These are phyloP conservation scores for Lycium ferocissimum DNA, from an alignment of 257 asterid genomes.

Conservation along the genomic window DNA sequence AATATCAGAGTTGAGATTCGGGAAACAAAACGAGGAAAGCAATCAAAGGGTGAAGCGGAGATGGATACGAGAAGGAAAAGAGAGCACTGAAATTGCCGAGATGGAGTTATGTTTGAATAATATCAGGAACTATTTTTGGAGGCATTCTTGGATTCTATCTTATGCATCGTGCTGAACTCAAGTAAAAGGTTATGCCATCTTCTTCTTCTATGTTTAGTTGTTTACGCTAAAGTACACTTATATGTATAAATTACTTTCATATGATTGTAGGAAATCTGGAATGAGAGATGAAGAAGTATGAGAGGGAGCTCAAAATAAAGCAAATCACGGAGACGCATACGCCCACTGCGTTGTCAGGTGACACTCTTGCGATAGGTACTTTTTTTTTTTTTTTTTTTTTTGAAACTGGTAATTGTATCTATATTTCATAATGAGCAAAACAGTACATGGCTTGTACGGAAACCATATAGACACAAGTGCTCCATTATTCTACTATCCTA, in stretches of 20 bases:
- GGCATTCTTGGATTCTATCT: constrained; percentile 75
- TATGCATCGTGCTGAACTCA: constrained; percentile 83
- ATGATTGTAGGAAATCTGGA: no score
- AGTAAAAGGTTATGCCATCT: constrained; percentile 59
- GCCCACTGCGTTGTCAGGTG: constrained; percentile 42
- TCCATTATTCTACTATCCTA: no score
- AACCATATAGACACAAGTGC: no score
- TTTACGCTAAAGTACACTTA: not conserved
- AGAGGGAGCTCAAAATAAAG: constrained; percentile 50
- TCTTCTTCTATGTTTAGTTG: not conserved
- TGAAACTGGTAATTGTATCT: no score
- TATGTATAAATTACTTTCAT: not conserved
- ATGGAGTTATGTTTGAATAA: constrained; percentile 51
- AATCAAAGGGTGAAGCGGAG: not conserved
- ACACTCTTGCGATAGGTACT: no score
- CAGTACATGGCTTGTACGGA: no score
- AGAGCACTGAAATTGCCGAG: constrained; percentile 53
- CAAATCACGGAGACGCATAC: constrained; percentile 45
- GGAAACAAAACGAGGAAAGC: no score
- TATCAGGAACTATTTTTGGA: constrained; percentile 62
- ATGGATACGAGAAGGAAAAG: not conserved
- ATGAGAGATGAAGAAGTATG: constrained; percentile 72
- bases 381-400: no score
- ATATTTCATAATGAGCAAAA: no score
- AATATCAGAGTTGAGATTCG: no score